Base-by-base conservation (phyloP, 345 rosid species). In the Citrus medica region DNA sequence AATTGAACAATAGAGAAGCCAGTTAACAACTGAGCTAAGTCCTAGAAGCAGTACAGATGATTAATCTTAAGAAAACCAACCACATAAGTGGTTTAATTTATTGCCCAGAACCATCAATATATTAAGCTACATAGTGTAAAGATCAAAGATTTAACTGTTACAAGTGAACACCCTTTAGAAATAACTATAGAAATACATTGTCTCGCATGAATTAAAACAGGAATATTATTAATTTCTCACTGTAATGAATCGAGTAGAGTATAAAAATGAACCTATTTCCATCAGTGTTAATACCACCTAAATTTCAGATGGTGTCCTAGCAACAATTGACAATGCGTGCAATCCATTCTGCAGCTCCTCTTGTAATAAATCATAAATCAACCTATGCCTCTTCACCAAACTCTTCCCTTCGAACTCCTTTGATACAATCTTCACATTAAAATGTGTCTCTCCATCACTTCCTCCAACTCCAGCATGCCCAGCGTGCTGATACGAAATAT, bases 381-480 rank as follows among this genome's bases (percentile, higher is more conserved):
- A 71, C 82, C 95, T 86, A 75, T 92, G 99, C 81, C 99, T 91
- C 88, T 94, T 96, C 64, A 96, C 92, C 84, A 91, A 83, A 83
- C 92, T 96, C 92, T 90, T 91, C 73, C 98, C 98, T 87, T 92
- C 92, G 75, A 96, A 96, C 77, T 88, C 94, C 55, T 89, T 76
- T 0, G 97, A 96, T 5, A 96, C 93, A 70, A 96, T 82, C 82
- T 86, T 96, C 81, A 92, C 73, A 68, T 94, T 92, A 82, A 92
- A 96, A 86, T 96, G 99, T 0, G 97, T 91, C 84, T 96, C 99
- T 10, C 88, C 92, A 78, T 90, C 92, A 48, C 86, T 89, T 32
- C 94, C 98, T 83, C 87, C 83, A 69, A 89, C 93, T 58, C 96
- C 98, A 12, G 95, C 97, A 82, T 96, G 99, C 70, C 98, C 98